Evolutionary conservation across 2,329 filamentous ascomycete genomes (phyloP).

Genomic region (Fusarium sp.): DNA sequence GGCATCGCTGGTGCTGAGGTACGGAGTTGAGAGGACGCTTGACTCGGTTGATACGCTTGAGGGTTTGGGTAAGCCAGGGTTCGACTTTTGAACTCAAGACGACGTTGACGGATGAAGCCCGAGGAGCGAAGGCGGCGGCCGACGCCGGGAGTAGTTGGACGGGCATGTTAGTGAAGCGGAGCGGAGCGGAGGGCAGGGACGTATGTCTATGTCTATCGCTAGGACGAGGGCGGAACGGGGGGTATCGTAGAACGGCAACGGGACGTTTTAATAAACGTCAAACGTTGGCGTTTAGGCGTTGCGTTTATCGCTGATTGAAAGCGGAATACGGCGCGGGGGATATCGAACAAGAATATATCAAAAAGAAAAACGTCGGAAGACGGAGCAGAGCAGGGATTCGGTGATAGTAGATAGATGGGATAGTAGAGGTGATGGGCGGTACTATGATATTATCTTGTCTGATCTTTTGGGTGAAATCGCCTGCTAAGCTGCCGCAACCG

Average conservation of each 20-base stretch:
- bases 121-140: conserved; percentile 93
- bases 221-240: conserved; percentile 8
- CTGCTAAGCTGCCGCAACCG: conserved; percentile 69
- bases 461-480: conserved; percentile 56
- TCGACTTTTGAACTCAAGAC: conserved; percentile 93
- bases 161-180: conserved; percentile 72
- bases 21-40: conserved; percentile 98
- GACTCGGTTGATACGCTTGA: conserved; percentile 96
- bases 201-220: conserved; percentile 12
- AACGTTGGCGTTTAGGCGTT: conserved; percentile 7
- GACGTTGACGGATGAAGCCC: conserved; percentile 90
- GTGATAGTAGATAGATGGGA: conserved; percentile 10
- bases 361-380: conserved; percentile 61
- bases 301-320: conserved; percentile 14
- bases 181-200: conserved; percentile 29
- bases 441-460: conserved; percentile 34
- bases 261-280: conserved; percentile 17
- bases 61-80: conserved; percentile 94
- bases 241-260: conserved; percentile 19
- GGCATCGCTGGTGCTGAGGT: conserved; percentile 92
- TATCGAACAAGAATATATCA: conserved; percentile 54
- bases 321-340: conserved; percentile 30
- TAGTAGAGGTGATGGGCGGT: conserved; percentile 10
- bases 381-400: conserved; percentile 56
- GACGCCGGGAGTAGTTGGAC: conserved; percentile 94